Conservation (phyloP, 805 yeast genomes). For the Deakozyma indianensis region DNA sequence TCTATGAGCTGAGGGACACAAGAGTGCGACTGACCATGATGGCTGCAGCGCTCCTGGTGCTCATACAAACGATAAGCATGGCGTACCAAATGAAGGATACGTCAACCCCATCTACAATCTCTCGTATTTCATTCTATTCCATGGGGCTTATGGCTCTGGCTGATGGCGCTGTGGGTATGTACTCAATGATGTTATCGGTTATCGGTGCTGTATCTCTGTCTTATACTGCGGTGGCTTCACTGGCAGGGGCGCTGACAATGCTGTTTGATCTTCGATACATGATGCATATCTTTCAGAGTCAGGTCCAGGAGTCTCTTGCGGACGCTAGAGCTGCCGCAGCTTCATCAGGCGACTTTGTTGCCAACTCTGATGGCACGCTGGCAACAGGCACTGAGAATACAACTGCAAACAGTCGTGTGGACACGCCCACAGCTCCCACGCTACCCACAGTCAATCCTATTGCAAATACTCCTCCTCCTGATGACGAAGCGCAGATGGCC, state of each 20-base stretch:
- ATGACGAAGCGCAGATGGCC: constrained; percentile 33
- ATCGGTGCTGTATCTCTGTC: constrained; percentile 47
- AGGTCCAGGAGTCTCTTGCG: constrained; percentile 25
- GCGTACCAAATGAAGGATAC: constrained; percentile 58
- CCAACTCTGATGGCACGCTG: background rate
- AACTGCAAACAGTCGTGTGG: background rate
- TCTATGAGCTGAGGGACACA: constrained; percentile 30
- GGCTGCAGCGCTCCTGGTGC: constrained; percentile 30
- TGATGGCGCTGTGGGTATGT: constrained; percentile 56
- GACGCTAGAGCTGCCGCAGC: constrained; percentile 7
- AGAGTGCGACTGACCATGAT: constrained; percentile 29
- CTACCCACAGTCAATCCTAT: constrained; percentile 16
- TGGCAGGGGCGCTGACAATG: constrained; percentile 56
- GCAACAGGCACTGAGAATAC: no score
- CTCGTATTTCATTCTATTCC: constrained; percentile 57
- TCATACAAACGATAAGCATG: constrained; percentile 40
- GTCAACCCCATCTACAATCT: constrained; percentile 66
- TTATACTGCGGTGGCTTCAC: constrained; percentile 51
- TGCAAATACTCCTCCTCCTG: constrained; percentile 15
- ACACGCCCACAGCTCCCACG: constrained; percentile 2
- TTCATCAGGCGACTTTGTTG: background rate
- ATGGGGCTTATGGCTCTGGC: constrained; percentile 47
- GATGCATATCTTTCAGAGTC: constrained; percentile 51
- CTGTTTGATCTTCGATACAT: constrained; percentile 69
- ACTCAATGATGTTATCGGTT: constrained; percentile 44